Percentiles rank a stretch among this genome's conserved stretches.
Conservation (phyloP, 2,329 filamentous ascomycete species). For the Fusarium sp. region DNA sequence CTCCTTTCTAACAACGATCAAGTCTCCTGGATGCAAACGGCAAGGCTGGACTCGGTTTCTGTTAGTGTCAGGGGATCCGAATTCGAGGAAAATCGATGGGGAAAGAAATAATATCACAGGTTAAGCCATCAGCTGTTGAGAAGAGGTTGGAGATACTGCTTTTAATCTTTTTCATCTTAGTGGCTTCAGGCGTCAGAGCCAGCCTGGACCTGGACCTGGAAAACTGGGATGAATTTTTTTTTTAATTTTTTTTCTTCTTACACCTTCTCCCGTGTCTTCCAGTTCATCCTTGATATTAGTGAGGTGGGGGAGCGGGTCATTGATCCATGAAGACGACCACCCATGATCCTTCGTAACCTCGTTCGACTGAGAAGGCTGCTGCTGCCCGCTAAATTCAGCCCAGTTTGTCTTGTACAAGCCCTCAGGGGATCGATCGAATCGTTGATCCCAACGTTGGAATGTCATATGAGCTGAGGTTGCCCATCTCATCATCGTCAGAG, state of each 20-base stretch:
- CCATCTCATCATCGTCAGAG: background rate
- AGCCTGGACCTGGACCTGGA: conserved; percentile 3
- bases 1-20: conserved; percentile 2
- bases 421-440: background rate
- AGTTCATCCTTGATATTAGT: conserved; percentile 25
- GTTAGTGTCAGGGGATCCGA: background rate
- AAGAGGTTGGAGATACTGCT: conserved; percentile 7
- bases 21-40: background rate
- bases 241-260: conserved; percentile 14
- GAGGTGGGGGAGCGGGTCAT: conserved; percentile 26
- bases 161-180: background rate
- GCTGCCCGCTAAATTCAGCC: conserved; percentile 1
- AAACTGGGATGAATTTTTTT: conserved; percentile 23
- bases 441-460: conserved; percentile 11
- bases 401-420: background rate
- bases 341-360: conserved; percentile 17
- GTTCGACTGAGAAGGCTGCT: conserved; percentile 2
- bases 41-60: background rate
- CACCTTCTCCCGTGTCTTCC: conserved; percentile 28
- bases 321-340: conserved; percentile 3
- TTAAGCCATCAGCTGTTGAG: background rate
- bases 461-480: conserved; percentile 11
- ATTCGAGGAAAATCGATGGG: background rate
- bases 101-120: background rate
- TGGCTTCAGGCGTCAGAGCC: conserved; percentile 8